Base-by-base conservation (phyloP, 73 alveolate species). In the Paramecium bursaria region DNA sequence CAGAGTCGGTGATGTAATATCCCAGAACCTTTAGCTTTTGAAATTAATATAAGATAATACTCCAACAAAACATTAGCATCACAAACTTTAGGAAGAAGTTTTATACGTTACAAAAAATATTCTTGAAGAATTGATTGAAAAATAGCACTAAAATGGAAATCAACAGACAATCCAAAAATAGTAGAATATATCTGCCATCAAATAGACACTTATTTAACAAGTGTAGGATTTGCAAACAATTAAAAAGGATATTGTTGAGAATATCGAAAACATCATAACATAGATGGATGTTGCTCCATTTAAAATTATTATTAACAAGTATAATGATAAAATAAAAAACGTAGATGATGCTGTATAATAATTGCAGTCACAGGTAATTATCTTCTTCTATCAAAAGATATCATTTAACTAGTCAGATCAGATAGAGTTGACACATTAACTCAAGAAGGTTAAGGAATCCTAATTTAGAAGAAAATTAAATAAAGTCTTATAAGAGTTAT, bases 201-300 rank as follows among this genome's bases (percentile, higher is more conserved):
- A 57, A 57, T 27, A 48, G 17, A 31, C 33, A 14, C 51, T 57
- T 2, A 57, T 50, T 19, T 67, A 67, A 67, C 44, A 67, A 35
- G 35, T 67, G 5, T 39, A 31, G 19, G 82, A 67, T 33, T 47
- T 67, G 0, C 3, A 67, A 67, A 67, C 33, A 39, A 67, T 67
- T 15, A 67, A 67, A 14, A 67, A 42, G 10, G 82, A 67, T 21
- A 67, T 67, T 19, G 44, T 67, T 53, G 53, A 67, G 57, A 67
- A 67, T 67, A 35, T 67, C 10, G 82, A 67, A 21, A 67, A 67
- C 44, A 67, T 67, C 4, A 35, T 67, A 0, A 67, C 53, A 9
- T 67, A 31, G 11, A 67, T 67, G 82, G 82, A 67, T 42, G 53
- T 67, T 11, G 82, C 82, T 39, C 82, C 82, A 30, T 67, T 67